phyloP scores from a whole-genome alignment of 2,329 filamentous ascomycete species.

The Penicillium psychrosexuale region DNA sequence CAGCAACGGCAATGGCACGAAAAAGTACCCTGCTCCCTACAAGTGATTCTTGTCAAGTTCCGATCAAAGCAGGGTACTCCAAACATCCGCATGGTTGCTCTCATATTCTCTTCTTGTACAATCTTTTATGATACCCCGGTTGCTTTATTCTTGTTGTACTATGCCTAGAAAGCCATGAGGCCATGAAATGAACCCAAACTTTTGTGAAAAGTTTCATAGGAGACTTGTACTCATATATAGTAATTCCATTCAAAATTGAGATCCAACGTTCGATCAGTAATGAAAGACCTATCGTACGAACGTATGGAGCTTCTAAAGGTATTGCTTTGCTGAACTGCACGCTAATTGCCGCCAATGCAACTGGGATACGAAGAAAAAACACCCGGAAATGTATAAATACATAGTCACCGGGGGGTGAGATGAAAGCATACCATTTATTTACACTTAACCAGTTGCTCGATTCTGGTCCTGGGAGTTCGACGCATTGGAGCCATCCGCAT shows the following conservation, averaged over 20 bases:
- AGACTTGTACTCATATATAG: too few relatives aligned
- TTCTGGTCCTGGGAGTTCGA: constrained; percentile 46
- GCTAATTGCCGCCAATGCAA: background rate
- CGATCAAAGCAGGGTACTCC: background rate
- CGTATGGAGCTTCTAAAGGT: background rate
- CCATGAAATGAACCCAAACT: background rate
- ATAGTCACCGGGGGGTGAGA: background rate
- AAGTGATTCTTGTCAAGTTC: background rate
- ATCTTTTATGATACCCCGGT: background rate
- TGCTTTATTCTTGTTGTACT: background rate
- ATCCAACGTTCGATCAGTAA: background rate
- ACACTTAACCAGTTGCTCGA: constrained; percentile 31
- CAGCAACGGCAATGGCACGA: background rate
- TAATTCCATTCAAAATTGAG: background rate
- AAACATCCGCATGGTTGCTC: background rate
- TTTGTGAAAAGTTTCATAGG: too few relatives aligned
- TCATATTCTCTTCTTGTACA: background rate
- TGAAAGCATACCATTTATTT: background rate
- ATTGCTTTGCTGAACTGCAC: background rate
- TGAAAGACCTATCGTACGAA: too few relatives aligned
- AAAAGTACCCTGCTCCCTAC: background rate
- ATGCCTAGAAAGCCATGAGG: background rate
- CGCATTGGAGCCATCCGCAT: constrained; percentile 15
- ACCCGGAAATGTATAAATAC: background rate
- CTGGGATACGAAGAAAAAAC: background rate